Percentiles rank a stretch among this genome's conserved stretches.
These are phyloP conservation scores for Rutstroemia sp. DNA, from an alignment of 2,329 filamentous ascomycete genomes.

Conservation along the genomic window DNA sequence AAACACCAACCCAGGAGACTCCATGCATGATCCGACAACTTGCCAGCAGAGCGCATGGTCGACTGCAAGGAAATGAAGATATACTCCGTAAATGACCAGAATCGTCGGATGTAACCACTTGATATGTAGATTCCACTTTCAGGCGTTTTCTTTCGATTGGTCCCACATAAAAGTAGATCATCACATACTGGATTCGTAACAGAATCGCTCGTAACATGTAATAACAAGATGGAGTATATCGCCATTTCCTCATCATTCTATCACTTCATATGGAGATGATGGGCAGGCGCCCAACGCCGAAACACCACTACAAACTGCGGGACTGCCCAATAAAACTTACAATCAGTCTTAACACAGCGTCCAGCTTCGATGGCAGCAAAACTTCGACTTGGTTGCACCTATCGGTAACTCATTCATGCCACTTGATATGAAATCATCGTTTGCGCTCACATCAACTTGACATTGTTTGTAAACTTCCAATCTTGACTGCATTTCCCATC, in stretches of 20 bases:
- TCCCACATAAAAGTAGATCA: constrained; percentile 1
- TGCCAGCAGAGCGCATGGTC: too few relatives aligned
- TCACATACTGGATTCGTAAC: not conserved
- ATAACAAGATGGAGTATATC: too few relatives aligned
- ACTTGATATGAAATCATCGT: not conserved
- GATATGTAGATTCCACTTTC: not conserved
- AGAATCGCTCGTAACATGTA: too few relatives aligned
- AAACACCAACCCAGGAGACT: not conserved
- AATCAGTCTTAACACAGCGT: too few relatives aligned
- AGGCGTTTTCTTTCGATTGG: not conserved
- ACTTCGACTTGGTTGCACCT: not conserved
- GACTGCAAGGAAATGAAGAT: not conserved
- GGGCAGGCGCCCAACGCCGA: too few relatives aligned
- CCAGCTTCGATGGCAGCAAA: not conserved
- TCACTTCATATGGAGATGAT: too few relatives aligned
- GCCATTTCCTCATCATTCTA: too few relatives aligned
- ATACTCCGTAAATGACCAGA: not conserved
- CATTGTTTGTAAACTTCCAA: not conserved
- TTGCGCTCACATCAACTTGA: too few relatives aligned
- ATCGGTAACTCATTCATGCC: not conserved
- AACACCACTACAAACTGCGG: not conserved
- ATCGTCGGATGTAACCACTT: not conserved
- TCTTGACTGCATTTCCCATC: not conserved
- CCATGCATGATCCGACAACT: too few relatives aligned
- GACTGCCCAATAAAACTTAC: not conserved